phyloP scores from a whole-genome alignment of 768 basidiomycete genomes.

The Calocybe indica region DNA sequence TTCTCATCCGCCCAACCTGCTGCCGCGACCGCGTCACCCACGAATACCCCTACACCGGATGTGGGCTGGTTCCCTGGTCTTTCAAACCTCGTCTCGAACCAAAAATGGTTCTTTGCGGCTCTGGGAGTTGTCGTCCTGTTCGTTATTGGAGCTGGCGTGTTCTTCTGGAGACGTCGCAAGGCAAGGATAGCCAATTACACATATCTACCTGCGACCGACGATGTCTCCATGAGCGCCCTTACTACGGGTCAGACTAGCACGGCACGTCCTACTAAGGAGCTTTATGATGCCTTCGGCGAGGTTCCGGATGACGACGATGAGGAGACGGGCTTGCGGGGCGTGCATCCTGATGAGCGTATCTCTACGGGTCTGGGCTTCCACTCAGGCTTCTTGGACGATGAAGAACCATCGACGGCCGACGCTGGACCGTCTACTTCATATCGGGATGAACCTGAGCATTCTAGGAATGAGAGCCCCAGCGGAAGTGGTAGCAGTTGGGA shows the following conservation, averaged over 20 bases:
- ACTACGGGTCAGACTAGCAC: conserved; percentile 31
- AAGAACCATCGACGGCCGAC: conserved; percentile 39
- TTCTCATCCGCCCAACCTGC: conserved; percentile 36
- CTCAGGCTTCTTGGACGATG: conserved; percentile 80
- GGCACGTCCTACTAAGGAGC: conserved; percentile 67
- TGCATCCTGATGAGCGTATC: conserved; percentile 24
- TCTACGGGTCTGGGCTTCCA: conserved; percentile 54
- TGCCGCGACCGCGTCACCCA: conserved; percentile 20
- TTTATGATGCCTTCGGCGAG: conserved; percentile 97
- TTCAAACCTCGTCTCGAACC: conserved; percentile 62
- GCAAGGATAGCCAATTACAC: conserved; percentile 45
- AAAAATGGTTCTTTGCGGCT: conserved; percentile 89
- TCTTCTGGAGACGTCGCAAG: conserved; percentile 73
- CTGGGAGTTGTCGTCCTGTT: conserved; percentile 76
- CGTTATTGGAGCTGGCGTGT: conserved; percentile 58
- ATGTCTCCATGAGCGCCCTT: conserved; percentile 73
- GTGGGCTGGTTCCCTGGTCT: conserved; percentile 84
- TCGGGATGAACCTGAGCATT: conserved; percentile 49
- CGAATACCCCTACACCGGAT: conserved; percentile 54
- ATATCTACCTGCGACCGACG: conserved; percentile 55
- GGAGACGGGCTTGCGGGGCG: conserved; percentile 51
- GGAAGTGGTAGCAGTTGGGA: conserved; percentile 72
- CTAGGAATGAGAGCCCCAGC: conserved; percentile 26
- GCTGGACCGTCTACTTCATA: conserved; percentile 29
- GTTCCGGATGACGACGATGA: conserved; percentile 82